A percentile compares a stretch with the other conserved stretches of the same genome.
Evolutionary conservation across 768 basidiomycete genomes (phyloP).

Genomic region (Tulasnella sp.): DNA sequence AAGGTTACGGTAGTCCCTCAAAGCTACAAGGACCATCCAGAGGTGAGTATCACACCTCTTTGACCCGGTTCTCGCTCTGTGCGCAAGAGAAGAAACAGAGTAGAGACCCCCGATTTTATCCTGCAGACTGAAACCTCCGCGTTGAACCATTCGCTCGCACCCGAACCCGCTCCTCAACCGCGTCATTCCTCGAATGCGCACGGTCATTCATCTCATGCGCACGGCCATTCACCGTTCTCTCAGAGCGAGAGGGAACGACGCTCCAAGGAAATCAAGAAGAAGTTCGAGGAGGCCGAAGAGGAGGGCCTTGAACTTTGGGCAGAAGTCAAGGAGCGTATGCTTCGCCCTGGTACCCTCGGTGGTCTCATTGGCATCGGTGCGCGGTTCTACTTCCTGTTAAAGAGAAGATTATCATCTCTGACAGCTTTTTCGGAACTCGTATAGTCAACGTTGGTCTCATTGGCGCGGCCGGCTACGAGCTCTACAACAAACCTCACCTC

Average conservation of each 20-base stretch:
- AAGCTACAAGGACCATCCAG: slow-evolving; percentile 48
- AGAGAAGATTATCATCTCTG: not conserved
- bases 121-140: slow-evolving; percentile 26
- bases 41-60: slow-evolving; percentile 33
- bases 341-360: slow-evolving; percentile 66
- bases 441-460: slow-evolving; percentile 70
- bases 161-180: slow-evolving; percentile 34
- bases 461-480: slow-evolving; percentile 55
- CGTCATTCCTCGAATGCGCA: slow-evolving; percentile 30
- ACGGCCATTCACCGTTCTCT: slow-evolving; percentile 29
- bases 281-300: slow-evolving; percentile 44
- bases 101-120: slow-evolving; percentile 26
- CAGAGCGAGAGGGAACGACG: slow-evolving; percentile 9
- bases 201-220: slow-evolving; percentile 28
- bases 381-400: slow-evolving; percentile 31
- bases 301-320: slow-evolving; percentile 55
- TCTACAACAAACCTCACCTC: slow-evolving; percentile 58
- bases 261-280: slow-evolving; percentile 38
- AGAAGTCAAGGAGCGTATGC: slow-evolving; percentile 48
- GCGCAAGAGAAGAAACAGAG: not conserved
- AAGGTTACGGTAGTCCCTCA: slow-evolving; percentile 57
- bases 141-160: slow-evolving; percentile 32
- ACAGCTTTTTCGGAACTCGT: not conserved
- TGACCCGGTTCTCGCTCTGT: not conserved
- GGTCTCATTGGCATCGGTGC: slow-evolving; percentile 66